Evolutionary conservation across 345 rosid genomes (phyloP), one percentile per base, ranked within the genome.

Genomic region (Rhodomyrtus tomentosa): DNA sequence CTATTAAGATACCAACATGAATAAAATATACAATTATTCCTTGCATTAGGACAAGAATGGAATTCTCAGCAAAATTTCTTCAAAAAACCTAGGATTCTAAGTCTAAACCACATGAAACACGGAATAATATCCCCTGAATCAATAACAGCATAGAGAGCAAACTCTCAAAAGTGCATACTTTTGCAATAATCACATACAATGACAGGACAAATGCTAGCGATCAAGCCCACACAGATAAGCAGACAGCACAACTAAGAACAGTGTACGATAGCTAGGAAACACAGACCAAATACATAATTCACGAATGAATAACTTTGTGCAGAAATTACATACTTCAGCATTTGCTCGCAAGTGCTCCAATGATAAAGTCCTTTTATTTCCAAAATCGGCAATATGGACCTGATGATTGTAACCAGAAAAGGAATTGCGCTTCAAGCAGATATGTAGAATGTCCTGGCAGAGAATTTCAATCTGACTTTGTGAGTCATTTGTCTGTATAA

Each of bases 401-500:
- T 72, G 87, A 86, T 58, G 81, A 72, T 79, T 83, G 11, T 83
- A 24, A 76, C 89, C 89, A 81, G 84, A 55, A 53, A 89, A 85
- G 50, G 90, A 89, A 85, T 87, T 89, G 83, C 81, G 84, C 84
- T 84, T 88, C 82, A 42, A 79, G 87, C 94, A 94, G 73, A 89
- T 42, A 81, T 84, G 81, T 50, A 88, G 45, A 83, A 94, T 79
- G 82, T 91, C 93, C 84, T 58, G 86, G 84, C 92, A 92, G 83
- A 90, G 87, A 87, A 94, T 88, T 90, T 93, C 92, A 83, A 88
- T 86, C 82, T 79, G 91, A 85, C 84, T 90, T 81, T 81, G 88
- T 3, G 97, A 94, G 83, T 90, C 94, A 88, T 93, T 94, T 82
- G 92, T 91, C 85, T 90, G 86, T 52, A 93, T 29, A 48, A 89